Conservation (phyloP, 768 basidiomycete species). For the Tubosaeta sp. region DNA sequence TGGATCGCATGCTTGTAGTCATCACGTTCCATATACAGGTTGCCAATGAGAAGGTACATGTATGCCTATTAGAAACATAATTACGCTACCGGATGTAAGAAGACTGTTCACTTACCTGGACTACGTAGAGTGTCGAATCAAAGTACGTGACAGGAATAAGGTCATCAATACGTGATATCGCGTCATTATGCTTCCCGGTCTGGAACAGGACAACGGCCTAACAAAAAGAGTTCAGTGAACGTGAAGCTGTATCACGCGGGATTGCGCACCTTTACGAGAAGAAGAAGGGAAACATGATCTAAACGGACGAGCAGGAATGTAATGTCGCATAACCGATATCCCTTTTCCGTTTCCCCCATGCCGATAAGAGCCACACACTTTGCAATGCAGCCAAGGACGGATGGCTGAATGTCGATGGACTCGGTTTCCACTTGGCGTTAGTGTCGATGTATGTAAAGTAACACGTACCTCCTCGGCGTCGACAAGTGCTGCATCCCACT, state of each 20-base stretch:
- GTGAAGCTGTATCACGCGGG: background rate
- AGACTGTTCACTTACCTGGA: background rate
- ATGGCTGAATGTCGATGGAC: background rate
- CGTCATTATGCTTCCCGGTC: conserved; percentile 1
- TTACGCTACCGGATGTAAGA: background rate
- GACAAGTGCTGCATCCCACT: background rate
- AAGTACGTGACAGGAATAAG: background rate
- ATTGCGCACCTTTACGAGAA: background rate
- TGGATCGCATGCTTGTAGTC: background rate
- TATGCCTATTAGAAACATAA: background rate
- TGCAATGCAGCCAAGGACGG: background rate
- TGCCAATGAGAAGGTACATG: background rate
- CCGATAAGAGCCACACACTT: too few species aligned
- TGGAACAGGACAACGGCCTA: conserved; percentile 5
- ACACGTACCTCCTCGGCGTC: too few species aligned
- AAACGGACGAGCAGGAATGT: background rate
- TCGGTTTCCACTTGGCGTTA: background rate
- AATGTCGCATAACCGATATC: background rate
- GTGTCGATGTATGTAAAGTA: background rate
- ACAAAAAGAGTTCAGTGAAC: background rate
- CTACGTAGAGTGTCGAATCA: background rate
- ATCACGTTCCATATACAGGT: background rate
- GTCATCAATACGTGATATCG: conserved; percentile 1
- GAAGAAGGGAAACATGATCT: background rate
- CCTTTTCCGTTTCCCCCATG: background rate